Conservation (phyloP, 2,329 filamentous ascomycete species). For the Alternaria infectoria region DNA sequence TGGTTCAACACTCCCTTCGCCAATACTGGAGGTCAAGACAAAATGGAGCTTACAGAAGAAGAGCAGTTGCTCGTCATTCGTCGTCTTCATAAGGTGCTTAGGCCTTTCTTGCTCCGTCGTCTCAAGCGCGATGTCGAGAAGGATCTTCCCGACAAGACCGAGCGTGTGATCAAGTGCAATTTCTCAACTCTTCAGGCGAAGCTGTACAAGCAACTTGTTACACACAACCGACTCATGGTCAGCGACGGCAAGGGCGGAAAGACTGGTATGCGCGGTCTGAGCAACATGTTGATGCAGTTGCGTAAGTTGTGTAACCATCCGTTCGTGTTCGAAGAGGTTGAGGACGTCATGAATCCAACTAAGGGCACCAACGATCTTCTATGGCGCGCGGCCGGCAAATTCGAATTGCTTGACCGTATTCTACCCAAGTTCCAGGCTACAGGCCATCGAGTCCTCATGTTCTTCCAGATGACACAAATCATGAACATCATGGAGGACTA, state of each 20-base stretch:
- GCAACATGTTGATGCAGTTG: constrained; percentile 99
- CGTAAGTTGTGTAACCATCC: constrained; percentile 99
- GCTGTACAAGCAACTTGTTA: constrained; percentile 96
- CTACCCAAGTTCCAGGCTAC: constrained; percentile 91
- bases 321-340: constrained; percentile 97
- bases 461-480: constrained; percentile 99
- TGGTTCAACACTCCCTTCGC: constrained; percentile 99
- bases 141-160: constrained; percentile 97
- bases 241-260: constrained; percentile 96
- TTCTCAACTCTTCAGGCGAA: constrained; percentile 93
- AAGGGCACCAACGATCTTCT: constrained; percentile 89
- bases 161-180: constrained; percentile 99
- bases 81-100: constrained; percentile 95
- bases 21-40: constrained; percentile 96
- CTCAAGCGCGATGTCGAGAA: constrained; percentile 99
- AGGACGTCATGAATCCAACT: constrained; percentile 95
- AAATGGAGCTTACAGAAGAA: constrained; percentile 99
- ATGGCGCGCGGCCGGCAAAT: constrained; percentile 96
- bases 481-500: constrained; percentile 99
- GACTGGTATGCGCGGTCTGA: constrained; percentile 89
- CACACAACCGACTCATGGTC: constrained; percentile 91
- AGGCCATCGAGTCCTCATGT: constrained; percentile 96
- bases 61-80: constrained; percentile 98
- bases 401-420: constrained; percentile 90
- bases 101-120: constrained; percentile 96